These are phyloP conservation scores for Rubroshorea leprosula DNA, from an alignment of 345 rosid genomes.

Conservation along the genomic window DNA sequence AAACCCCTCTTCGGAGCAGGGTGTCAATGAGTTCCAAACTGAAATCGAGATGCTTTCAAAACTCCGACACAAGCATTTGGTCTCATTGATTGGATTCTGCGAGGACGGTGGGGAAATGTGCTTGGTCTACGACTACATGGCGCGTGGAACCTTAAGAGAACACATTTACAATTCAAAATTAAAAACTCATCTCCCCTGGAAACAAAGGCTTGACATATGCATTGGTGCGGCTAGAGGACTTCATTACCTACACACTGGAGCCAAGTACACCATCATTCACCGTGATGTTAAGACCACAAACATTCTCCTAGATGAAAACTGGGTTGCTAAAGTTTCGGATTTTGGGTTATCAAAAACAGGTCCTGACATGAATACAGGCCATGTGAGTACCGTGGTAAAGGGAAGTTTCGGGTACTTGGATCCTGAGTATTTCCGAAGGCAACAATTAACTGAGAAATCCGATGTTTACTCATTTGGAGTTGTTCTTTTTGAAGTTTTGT, in stretches of 20 bases:
- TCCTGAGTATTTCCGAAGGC: conserved; percentile 78
- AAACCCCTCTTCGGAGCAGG: conserved; percentile 76
- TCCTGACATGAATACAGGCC: conserved; percentile 71
- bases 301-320: conserved; percentile 71
- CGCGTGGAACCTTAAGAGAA: conserved; percentile 72
- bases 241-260: conserved; percentile 90
- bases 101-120: conserved; percentile 83
- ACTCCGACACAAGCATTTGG: conserved; percentile 83
- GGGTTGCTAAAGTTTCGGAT: conserved; percentile 85
- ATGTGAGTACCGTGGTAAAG: conserved; percentile 79
- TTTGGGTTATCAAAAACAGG: conserved; percentile 81
- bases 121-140: conserved; percentile 81
- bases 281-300: conserved; percentile 94
- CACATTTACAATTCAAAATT: conserved; percentile 50
- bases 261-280: conserved; percentile 83
- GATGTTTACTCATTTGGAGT: conserved; percentile 90
- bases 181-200: conserved; percentile 56
- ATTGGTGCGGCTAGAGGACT: conserved; percentile 83
- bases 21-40: conserved; percentile 72
- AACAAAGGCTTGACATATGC: conserved; percentile 62
- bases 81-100: conserved; percentile 78
- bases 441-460: conserved; percentile 81
- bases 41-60: conserved; percentile 83
- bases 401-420: conserved; percentile 92
- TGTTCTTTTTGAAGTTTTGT: conserved; percentile 68